phyloP scores from a whole-genome alignment of 1,284 basidiomycete species.

The Ceratorhiza oryzae-sativae region DNA sequence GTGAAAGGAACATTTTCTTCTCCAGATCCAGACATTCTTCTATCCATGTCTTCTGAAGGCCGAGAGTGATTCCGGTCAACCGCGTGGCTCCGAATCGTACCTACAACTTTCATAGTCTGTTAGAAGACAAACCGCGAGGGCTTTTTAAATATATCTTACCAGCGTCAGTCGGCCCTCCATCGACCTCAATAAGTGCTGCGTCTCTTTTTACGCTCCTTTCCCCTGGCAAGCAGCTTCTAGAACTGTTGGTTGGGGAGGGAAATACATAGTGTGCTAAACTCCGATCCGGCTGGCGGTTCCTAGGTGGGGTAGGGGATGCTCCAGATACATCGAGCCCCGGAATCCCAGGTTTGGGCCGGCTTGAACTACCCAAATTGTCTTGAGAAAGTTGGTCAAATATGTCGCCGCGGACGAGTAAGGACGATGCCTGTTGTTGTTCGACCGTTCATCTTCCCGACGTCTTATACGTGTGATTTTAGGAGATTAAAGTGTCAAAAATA shows the following conservation, averaged over 20 bases:
- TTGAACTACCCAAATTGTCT: background rate
- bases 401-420: background rate
- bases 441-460: background rate
- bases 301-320: background rate
- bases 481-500: background rate
- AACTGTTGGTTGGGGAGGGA: background rate
- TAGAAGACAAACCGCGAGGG: no score
- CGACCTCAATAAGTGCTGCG: background rate
- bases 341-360: background rate
- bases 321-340: background rate
- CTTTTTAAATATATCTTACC: background rate
- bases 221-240: background rate
- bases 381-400: background rate
- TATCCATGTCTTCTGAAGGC: background rate
- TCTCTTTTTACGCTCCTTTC: background rate
- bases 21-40: conserved; percentile 10
- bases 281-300: no score
- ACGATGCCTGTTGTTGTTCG: background rate
- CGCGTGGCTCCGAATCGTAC: background rate
- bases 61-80: background rate
- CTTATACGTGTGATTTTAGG: background rate
- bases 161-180: background rate
- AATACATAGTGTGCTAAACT: background rate
- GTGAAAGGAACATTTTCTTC: background rate
- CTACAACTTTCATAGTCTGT: no score